These are phyloP conservation scores for Candida hispaniensis DNA, from an alignment of 805 yeast genomes.

Conservation along the genomic window DNA sequence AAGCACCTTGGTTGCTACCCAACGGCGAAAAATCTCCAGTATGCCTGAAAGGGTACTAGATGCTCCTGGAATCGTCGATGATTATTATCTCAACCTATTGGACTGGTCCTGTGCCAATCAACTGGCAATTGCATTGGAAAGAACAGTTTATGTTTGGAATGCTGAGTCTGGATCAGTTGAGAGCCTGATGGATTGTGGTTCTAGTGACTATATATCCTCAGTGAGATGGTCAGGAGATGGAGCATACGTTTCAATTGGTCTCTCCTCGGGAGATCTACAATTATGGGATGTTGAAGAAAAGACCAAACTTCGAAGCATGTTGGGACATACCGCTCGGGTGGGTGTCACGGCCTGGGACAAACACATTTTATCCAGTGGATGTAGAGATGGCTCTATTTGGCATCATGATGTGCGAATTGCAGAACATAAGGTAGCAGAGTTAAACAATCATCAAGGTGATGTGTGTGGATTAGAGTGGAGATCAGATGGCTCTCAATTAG, in stretches of 20 bases:
- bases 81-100: constrained; percentile 75
- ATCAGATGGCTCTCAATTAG: constrained; percentile 71
- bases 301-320: constrained; percentile 67
- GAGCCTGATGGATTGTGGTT: constrained; percentile 44
- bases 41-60: constrained; percentile 90
- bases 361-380: constrained; percentile 75
- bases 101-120: constrained; percentile 80
- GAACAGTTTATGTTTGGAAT: constrained; percentile 83
- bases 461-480: constrained; percentile 88
- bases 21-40: constrained; percentile 55
- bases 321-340: constrained; percentile 61
- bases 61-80: constrained; percentile 92
- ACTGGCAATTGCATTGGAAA: constrained; percentile 80
- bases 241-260: constrained; percentile 71
- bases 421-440: constrained; percentile 52
- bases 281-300: constrained; percentile 86
- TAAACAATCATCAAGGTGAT: constrained; percentile 70
- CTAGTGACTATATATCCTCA: constrained; percentile 43
- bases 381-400: constrained; percentile 72
- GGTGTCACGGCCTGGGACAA: constrained; percentile 79
- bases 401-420: constrained; percentile 86
- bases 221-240: constrained; percentile 90
- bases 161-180: constrained; percentile 74
- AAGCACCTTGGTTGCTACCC: constrained; percentile 27
- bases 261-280: constrained; percentile 72